Conservation (phyloP, 2,329 filamentous ascomycete genomes). For the Cladorrhinum sp. region DNA sequence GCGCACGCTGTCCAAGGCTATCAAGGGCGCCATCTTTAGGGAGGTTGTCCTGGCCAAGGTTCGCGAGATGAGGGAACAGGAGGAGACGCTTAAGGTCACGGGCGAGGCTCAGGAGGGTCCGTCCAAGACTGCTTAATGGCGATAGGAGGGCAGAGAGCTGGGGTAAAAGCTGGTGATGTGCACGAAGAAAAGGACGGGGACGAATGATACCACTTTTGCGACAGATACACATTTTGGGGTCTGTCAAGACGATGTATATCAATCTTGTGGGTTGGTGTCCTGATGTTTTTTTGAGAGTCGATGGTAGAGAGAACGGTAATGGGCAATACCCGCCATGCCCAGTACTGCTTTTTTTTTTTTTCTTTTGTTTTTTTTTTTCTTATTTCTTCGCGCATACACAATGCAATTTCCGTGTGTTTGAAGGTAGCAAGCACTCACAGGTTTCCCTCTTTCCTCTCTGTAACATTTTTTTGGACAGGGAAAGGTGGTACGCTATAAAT, state of each 20-base stretch:
- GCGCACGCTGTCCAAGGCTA: conserved; percentile 46
- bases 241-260: background rate
- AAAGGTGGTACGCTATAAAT: too few relatives aligned
- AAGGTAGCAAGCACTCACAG: too few relatives aligned
- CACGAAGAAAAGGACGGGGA: background rate
- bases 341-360: too few relatives aligned
- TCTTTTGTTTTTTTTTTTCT: too few relatives aligned
- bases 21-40: conserved; percentile 76
- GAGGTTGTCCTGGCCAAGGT: conserved; percentile 95
- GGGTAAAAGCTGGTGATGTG: background rate
- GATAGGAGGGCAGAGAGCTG: conserved; percentile 1
- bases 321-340: too few relatives aligned
- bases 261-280: background rate
- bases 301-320: too few relatives aligned
- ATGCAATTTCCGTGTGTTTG: too few relatives aligned
- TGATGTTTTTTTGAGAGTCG: background rate
- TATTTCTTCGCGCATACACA: too few relatives aligned
- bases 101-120: conserved; percentile 54
- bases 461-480: too few relatives aligned
- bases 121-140: conserved; percentile 23
- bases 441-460: too few relatives aligned
- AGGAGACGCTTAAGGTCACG: conserved; percentile 69
- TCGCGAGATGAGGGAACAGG: conserved; percentile 82
- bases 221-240: background rate
- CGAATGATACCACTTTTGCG: background rate